Conservation (phyloP, 495 filamentous ascomycete species). For the Apiosordaria backusii region DNA sequence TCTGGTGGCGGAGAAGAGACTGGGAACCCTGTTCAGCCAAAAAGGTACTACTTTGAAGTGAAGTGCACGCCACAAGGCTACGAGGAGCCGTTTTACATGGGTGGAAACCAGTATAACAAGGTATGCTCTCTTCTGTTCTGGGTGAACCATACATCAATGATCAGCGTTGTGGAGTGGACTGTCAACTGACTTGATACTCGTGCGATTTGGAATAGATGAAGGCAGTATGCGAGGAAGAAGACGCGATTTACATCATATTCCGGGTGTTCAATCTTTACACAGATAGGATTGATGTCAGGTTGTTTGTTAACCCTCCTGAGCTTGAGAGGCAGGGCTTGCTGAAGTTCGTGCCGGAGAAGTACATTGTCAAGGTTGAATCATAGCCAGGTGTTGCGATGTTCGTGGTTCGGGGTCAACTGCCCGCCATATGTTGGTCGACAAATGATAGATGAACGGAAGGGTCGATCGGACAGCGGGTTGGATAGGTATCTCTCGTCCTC, state of each 20-base stretch:
- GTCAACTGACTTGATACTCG: too few relatives aligned
- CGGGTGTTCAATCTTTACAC: conserved; percentile 39
- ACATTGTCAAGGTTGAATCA: too few relatives aligned
- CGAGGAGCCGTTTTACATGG: conserved; percentile 39
- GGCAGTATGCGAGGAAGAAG: conserved; percentile 4
- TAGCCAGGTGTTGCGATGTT: too few relatives aligned
- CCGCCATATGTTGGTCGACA: too few relatives aligned
- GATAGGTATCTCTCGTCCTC: too few relatives aligned
- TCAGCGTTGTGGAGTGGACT: too few relatives aligned
- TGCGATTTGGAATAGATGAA: too few relatives aligned
- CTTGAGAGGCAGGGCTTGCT: conserved; percentile 9
- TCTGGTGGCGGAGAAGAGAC: too few relatives aligned
- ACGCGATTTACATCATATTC: conserved; percentile 41
- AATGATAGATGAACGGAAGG: too few relatives aligned
- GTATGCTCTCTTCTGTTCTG: conserved; percentile 23
- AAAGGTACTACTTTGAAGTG: conserved; percentile 42
- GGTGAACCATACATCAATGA: too few relatives aligned
- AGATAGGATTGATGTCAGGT: conserved; percentile 29
- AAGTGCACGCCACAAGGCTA: conserved; percentile 39
- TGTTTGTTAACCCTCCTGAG: conserved; percentile 39
- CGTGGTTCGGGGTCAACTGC: too few relatives aligned
- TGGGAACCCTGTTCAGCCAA: not conserved
- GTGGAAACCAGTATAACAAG: conserved; percentile 35
- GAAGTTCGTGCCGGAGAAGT: conserved; percentile 1
- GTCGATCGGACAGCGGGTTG: too few relatives aligned